Conservation (phyloP, 2,329 filamentous ascomycete genomes). For the Alternaria conjuncta region DNA sequence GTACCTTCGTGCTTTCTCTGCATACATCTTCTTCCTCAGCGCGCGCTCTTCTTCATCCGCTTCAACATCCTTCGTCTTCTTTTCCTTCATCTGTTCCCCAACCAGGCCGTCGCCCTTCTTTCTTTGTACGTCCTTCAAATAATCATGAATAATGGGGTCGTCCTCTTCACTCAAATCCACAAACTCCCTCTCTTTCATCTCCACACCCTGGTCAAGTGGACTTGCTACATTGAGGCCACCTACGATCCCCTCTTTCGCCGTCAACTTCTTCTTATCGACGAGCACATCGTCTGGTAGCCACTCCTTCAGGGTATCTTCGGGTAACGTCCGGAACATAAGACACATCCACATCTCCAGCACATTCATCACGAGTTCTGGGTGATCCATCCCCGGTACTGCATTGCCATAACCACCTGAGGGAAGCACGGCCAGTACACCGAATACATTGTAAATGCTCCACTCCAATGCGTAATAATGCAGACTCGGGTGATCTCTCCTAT, state of each 20-base stretch:
- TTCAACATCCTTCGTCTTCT: neutral
- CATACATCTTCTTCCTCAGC: constrained; percentile 1
- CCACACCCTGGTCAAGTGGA: constrained; percentile 40
- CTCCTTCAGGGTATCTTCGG: constrained; percentile 18
- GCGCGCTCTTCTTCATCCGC: neutral
- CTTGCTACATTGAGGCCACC: constrained; percentile 39
- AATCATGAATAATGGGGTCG: constrained; percentile 33
- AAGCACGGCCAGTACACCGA: constrained; percentile 30
- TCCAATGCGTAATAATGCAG: constrained; percentile 46
- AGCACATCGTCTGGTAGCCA: constrained; percentile 28
- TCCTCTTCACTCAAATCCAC: constrained; percentile 30
- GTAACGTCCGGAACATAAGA: constrained; percentile 40
- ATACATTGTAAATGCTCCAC: constrained; percentile 34
- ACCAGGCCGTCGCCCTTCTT: neutral
- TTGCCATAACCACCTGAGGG: constrained; percentile 20
- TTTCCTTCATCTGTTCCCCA: neutral
- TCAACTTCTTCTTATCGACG: neutral
- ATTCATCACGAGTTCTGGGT: constrained; percentile 36
- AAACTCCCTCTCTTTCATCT: constrained; percentile 19
- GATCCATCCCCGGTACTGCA: constrained; percentile 33
- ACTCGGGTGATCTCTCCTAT: constrained; percentile 42
- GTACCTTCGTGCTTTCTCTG: neutral
- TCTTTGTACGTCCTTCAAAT: constrained; percentile 10
- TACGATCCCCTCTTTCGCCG: constrained; percentile 25
- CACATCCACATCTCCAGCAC: constrained; percentile 47